Evolutionary conservation across 1,139 yeast genomes (phyloP), one percentile per base, ranked within the genome.

Genomic region (Taphrina sp.): DNA sequence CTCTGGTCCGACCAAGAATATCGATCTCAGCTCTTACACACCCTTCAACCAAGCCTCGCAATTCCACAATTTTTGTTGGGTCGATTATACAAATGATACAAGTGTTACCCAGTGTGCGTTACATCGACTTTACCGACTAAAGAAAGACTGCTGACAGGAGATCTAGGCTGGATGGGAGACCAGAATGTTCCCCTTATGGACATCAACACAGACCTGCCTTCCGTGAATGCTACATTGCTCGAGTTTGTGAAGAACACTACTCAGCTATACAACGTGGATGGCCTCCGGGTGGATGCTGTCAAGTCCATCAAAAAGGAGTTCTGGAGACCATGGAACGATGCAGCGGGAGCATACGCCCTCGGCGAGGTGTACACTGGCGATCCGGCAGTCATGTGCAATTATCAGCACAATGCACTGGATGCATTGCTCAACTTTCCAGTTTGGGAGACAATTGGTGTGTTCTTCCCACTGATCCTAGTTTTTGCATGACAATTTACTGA

Each of bases 281-380:
- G 59, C 12, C 20, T 56, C 31, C 57, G 59, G 29, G 28, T 54
- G 4, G 59, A 56, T 24, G 42, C 59, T 12, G 57, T 43, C 28
- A 53, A 53, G 26, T 35, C 33, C 33, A 35, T 56, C 38, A 37
- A 33, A n/a, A 38, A 24, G 14, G 16, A 20, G 16, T 45, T 53
- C n/a, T 53, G 43, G 29, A 39, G 36, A 5, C 36, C 29, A 5
- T 45, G 45, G 17, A 42, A 41, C 24, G 17, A 44, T 8, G 16
- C 43, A 12, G 31, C 55, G 10, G 56, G 58, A 7, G 59, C 44
- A 14, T 56, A 16, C 20, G 34, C 33, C 26, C 12, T 53, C 8
- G 59, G 58, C 24, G 59, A 56, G 36, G 55, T 45, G 5, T 39
- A 42, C 56, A 23, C 28, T 29, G 46, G 31, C n/a, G 42, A 46